These are phyloP conservation scores for Beauveria rudraprayagi DNA, from an alignment of 2,329 filamentous ascomycete genomes.

Conservation along the genomic window DNA sequence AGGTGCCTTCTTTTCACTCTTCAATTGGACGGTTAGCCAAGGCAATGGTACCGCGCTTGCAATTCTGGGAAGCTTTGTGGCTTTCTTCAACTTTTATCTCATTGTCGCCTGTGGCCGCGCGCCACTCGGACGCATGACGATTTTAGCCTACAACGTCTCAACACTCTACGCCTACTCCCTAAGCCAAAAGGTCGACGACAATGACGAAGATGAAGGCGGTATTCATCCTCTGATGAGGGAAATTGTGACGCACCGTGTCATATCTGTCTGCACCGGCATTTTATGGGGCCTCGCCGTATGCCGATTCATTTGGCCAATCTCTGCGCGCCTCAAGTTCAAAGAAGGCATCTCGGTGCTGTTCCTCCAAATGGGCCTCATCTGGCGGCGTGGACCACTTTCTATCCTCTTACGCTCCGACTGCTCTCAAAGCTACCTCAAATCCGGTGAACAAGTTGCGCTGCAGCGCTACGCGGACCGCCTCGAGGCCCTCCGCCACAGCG, in stretches of 20 bases:
- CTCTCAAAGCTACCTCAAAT: slow-evolving; percentile 63
- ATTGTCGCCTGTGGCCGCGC: slow-evolving; percentile 73
- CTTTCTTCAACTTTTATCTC: slow-evolving; percentile 74
- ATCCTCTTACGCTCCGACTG: slow-evolving; percentile 54
- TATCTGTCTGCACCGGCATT: slow-evolving; percentile 73
- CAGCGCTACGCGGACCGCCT: slow-evolving; percentile 65
- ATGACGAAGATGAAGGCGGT: slow-evolving; percentile 75
- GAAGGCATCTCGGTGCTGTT: slow-evolving; percentile 77
- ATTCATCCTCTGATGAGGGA: slow-evolving; percentile 70
- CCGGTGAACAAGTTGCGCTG: slow-evolving; percentile 74
- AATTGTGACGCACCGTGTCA: slow-evolving; percentile 75
- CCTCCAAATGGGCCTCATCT: slow-evolving; percentile 85
- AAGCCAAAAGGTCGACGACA: slow-evolving; percentile 62
- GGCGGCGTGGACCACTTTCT: slow-evolving; percentile 82
- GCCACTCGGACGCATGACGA: slow-evolving; percentile 80
- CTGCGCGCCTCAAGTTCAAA: slow-evolving; percentile 74
- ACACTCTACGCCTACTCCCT: slow-evolving; percentile 86
- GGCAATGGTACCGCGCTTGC: slow-evolving; percentile 65
- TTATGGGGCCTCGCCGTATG: slow-evolving; percentile 84
- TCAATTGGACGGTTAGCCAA: slow-evolving; percentile 66
- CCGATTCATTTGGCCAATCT: slow-evolving; percentile 80
- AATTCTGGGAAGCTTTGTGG: slow-evolving; percentile 69
- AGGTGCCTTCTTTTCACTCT: slow-evolving; percentile 63
- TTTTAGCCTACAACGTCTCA: slow-evolving; percentile 88
- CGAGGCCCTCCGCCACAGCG: slow-evolving; percentile 60